Evolutionary conservation across 2,329 filamentous ascomycete species (phyloP), one percentile per base, ranked within the genome.

Genomic region (Aspergillus fumigatiaffinis): DNA sequence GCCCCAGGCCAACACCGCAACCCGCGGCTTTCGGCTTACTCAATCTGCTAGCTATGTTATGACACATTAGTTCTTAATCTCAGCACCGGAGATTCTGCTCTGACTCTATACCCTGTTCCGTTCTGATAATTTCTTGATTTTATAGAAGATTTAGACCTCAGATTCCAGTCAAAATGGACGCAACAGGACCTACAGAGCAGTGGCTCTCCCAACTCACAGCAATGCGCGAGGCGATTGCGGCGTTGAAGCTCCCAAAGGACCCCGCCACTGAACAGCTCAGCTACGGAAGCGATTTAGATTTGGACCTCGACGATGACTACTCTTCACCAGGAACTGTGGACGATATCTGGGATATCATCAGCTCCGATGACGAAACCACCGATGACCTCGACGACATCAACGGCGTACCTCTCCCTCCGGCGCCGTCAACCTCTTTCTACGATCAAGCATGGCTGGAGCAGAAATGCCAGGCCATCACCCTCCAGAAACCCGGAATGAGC

Each of bases 311-410:
- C 60, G 85, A 91, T 8, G 82, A 85, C 50, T 76, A 83, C 23
- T 83, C 82, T 3, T 82, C 79, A 3, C 84, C 84, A 4, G 85
- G 83, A 47, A 72, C 83, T 20, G 84, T 85, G 4, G 89, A 93
- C 57, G 92, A 97, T 74, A 87, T 97, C 9, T 97, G 93, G 93
- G 92, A 97, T 71, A 86, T 95, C 57, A 91, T 96, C 68, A 91
- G 87, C 58, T 87, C 89, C 25, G 85, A 86, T 21, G 87, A 87
- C 55, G 80, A 83, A 70, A 88, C 84, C 67, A 88, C 86, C 65
- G 89, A 83, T 56, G 77, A 90, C 60, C 77, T 85, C 29, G 83
- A 87, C 50, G 82, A 84, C 26, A 75, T 80, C 42, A 76, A 81
- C 46, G 77, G 76, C 23, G 65, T 68, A 58, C 47, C 68, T 58